Evolutionary conservation across 202 grass and related monocot species (phyloP).

Genomic region (Carex arenaria): DNA sequence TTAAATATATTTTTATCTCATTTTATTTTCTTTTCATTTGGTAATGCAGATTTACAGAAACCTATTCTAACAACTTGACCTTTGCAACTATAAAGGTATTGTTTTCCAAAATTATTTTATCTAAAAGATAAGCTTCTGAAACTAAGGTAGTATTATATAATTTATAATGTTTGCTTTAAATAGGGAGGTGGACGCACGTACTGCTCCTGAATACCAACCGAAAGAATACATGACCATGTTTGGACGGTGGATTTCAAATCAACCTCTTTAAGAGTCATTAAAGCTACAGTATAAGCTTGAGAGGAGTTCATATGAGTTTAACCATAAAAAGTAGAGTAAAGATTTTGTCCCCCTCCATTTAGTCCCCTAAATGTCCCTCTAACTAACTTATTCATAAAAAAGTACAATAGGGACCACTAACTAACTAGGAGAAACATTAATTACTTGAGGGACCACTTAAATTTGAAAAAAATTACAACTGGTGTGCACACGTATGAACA

Average conservation of each 20-base stretch:
- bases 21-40: background rate
- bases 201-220: slow-evolving; percentile 39
- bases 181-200: slow-evolving; percentile 40
- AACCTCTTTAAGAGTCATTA: slow-evolving; percentile 8
- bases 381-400: no score
- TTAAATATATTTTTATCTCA: no score
- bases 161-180: background rate
- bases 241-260: slow-evolving; percentile 24
- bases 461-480: no score
- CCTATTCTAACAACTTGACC: slow-evolving; percentile 28
- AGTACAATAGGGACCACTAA: no score
- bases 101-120: background rate
- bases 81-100: slow-evolving; percentile 29
- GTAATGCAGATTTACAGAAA: slow-evolving; percentile 17
- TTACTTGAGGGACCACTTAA: no score
- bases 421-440: no score
- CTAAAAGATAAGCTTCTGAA: background rate
- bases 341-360: no score
- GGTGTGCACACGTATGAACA: no score
- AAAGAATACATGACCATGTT: slow-evolving; percentile 35
- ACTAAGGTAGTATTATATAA: background rate
- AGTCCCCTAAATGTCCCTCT: no score
- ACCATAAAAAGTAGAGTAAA: no score
- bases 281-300: background rate
- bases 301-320: background rate